Conservation (phyloP, 2,329 filamentous ascomycete species). For the Phialocephala subalpina region DNA sequence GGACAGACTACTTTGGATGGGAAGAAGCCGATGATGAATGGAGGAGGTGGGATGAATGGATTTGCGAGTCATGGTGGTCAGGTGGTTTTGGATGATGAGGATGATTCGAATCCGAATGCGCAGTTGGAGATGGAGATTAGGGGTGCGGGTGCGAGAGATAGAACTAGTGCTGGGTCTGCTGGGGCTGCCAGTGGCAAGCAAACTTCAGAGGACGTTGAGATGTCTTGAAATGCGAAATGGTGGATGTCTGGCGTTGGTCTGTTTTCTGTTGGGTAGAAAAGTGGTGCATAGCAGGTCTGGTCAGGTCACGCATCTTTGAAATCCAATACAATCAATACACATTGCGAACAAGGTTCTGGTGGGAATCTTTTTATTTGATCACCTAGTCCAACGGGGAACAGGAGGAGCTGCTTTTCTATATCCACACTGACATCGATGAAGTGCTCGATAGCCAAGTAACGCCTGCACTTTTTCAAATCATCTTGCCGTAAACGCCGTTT, state of each 20-base stretch:
- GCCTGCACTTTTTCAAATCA: conserved; percentile 16
- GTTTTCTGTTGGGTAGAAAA: background rate
- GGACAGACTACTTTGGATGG: conserved; percentile 44
- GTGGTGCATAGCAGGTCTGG: conserved; percentile 6
- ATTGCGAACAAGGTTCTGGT: background rate
- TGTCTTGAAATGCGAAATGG: conserved; percentile 30
- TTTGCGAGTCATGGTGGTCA: background rate
- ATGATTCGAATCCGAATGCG: conserved; percentile 41
- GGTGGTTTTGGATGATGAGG: conserved; percentile 27
- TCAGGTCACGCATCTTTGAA: background rate
- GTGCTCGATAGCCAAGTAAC: conserved; percentile 12
- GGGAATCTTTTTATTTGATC: conserved; percentile 1
- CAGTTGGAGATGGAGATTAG: conserved; percentile 44
- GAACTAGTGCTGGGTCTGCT: conserved; percentile 30
- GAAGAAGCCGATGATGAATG: conserved; percentile 32
- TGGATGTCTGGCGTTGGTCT: background rate
- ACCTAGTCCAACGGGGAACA: conserved; percentile 1
- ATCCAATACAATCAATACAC: background rate
- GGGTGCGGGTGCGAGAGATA: conserved; percentile 28
- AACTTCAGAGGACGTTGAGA: conserved; percentile 40
- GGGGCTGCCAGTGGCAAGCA: conserved; percentile 28
- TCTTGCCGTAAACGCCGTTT: conserved; percentile 4
- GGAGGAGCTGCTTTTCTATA: conserved; percentile 6
- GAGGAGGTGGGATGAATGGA: conserved; percentile 24
- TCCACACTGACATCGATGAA: conserved; percentile 13